Percentiles rank a stretch among this genome's conserved stretches.
phyloP scores from a whole-genome alignment of 345 rosid genomes.

The Ceriops zippeliana region DNA sequence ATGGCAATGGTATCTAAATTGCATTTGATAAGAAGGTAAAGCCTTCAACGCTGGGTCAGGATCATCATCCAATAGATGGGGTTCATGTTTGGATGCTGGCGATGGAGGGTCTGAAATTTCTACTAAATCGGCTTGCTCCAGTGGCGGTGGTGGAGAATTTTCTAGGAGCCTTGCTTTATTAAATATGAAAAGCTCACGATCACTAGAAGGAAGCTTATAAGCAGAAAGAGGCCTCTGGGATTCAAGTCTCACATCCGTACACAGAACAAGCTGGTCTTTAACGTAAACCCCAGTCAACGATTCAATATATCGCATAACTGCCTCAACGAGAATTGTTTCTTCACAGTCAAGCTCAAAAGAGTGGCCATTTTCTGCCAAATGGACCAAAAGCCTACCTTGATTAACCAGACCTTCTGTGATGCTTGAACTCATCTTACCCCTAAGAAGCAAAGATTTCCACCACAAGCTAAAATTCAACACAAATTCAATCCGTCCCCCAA shows the following conservation, averaged over 20 bases:
- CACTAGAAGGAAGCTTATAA: conserved; percentile 69
- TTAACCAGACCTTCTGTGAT: conserved; percentile 44
- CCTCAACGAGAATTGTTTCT: conserved; percentile 62
- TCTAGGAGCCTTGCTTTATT: conserved; percentile 71
- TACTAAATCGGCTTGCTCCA: conserved; percentile 48
- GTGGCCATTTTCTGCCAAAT: conserved; percentile 84
- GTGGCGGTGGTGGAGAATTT: conserved; percentile 58
- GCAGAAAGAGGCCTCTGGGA: conserved; percentile 66
- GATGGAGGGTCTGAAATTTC: conserved; percentile 58
- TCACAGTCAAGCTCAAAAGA: conserved; percentile 66
- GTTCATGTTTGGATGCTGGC: conserved; percentile 44
- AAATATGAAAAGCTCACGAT: conserved; percentile 68
- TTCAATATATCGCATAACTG: conserved; percentile 66
- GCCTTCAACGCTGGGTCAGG: conserved; percentile 93
- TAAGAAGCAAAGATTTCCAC: conserved; percentile 26
- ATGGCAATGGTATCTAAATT: conserved; percentile 70
- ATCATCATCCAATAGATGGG: conserved; percentile 84
- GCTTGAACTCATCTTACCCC: conserved; percentile 68
- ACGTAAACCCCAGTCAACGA: conserved; percentile 50
- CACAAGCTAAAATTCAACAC: conserved; percentile 22
- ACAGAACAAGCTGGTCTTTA: conserved; percentile 81
- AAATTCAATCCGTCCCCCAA: conserved; percentile 12
- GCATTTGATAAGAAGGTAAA: conserved; percentile 85
- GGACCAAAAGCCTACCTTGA: conserved; percentile 70
- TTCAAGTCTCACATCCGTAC: conserved; percentile 78